These are phyloP conservation scores for Litsea cubeba DNA, from an alignment of 164 flowering plant species.

Conservation along the genomic window DNA sequence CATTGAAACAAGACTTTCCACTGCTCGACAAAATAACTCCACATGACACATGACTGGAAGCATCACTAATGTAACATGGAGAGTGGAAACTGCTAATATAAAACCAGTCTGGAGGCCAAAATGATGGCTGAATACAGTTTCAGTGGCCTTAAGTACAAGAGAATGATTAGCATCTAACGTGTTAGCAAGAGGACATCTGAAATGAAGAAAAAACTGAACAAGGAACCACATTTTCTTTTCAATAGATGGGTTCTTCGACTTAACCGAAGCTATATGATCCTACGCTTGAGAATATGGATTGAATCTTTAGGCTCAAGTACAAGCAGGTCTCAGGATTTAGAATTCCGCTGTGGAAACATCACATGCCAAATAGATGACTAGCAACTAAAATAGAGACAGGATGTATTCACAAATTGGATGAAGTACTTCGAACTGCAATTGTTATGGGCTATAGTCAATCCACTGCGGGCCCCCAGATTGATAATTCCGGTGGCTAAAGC, in stretches of 20 bases:
- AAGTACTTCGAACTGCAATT: too few relatives aligned
- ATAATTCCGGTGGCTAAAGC: too few relatives aligned
- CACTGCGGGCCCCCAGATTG: too few relatives aligned
- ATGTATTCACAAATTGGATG: too few relatives aligned
- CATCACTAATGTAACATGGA: neutral
- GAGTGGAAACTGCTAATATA: neutral
- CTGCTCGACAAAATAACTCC: conserved; percentile 30
- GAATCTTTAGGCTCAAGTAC: neutral
- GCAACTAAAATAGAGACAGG: too few relatives aligned
- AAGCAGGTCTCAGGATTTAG: neutral
- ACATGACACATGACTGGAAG: neutral
- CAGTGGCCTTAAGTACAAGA: too few relatives aligned
- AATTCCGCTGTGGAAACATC: too few relatives aligned
- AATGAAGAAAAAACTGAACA: neutral
- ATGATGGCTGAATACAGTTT: too few relatives aligned
- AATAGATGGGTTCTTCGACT: neutral
- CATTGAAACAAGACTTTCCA: conserved; percentile 40
- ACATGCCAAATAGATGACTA: too few relatives aligned
- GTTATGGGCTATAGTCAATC: too few relatives aligned
- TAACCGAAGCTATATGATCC: neutral
- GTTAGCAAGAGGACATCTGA: neutral
- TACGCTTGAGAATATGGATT: neutral
- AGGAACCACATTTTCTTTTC: neutral
- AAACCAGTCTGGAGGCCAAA: too few relatives aligned
- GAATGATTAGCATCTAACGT: neutral